These are phyloP conservation scores for Cystobasidium onofrii DNA, from an alignment of 768 basidiomycete genomes.

Conservation along the genomic window DNA sequence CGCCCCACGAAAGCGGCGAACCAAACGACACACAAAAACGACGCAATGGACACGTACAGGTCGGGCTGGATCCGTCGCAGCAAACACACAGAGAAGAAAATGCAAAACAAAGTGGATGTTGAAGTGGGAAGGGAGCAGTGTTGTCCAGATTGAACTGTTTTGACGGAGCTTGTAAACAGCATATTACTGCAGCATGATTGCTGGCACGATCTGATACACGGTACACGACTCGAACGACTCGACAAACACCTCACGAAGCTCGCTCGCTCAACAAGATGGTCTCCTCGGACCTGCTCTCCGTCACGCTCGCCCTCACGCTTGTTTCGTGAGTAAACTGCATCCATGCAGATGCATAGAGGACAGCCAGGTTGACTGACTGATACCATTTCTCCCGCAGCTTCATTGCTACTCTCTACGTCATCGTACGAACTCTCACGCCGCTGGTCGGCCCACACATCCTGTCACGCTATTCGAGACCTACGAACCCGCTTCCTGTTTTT, in stretches of 20 bases:
- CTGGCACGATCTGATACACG: too few relatives aligned
- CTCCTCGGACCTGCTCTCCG: slow-evolving; percentile 6
- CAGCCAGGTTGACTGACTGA: too few relatives aligned
- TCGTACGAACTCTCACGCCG: slow-evolving; percentile 21
- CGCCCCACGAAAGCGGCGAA: too few relatives aligned
- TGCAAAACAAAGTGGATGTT: not conserved
- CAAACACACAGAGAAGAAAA: not conserved
- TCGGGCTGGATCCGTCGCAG: not conserved
- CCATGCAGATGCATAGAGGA: too few relatives aligned
- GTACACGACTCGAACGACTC: not conserved
- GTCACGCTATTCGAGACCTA: slow-evolving; percentile 4
- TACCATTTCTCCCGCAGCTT: not conserved
- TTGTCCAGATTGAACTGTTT: not conserved
- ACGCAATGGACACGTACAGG: not conserved
- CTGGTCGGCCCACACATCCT: slow-evolving; percentile 26
- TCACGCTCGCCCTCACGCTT: slow-evolving; percentile 21
- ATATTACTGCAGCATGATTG: too few relatives aligned
- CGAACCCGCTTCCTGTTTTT: slow-evolving; percentile 13
- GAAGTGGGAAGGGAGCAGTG: not conserved
- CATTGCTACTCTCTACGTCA: slow-evolving; percentile 27
- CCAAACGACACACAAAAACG: too few relatives aligned
- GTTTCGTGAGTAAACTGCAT: slow-evolving; percentile 1
- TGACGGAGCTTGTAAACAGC: too few relatives aligned
- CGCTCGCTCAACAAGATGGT: not conserved
- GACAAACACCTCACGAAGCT: not conserved